Base-by-base conservation (phyloP, 1,139 yeast genomes). In the Zygoascus sp. region DNA sequence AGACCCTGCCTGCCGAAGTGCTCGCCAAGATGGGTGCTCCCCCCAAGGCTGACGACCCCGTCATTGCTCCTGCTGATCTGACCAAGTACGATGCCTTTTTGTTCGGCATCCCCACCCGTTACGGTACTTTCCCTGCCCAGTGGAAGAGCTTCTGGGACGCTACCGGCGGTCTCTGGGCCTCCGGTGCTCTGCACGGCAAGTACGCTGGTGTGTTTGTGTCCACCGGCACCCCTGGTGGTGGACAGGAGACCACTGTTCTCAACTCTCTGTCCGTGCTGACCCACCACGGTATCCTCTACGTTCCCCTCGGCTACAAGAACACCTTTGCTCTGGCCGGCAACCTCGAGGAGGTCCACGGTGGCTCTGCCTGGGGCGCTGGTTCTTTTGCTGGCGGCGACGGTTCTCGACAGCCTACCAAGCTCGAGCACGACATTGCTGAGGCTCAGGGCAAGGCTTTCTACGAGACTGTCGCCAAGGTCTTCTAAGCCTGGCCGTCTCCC, bases 301-400 rank as follows among this genome's bases (percentile, higher is more conserved):
- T 86, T 48, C 95, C 95, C 62, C 75, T 86, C 58, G 95, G 95
- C 62, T 85, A 80, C 73, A 80, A 79, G 58, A 68, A 76, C 58
- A 74, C 76, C 37, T 81, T 81, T 68, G 74, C 76, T 41, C 75
- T 76, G 57, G 66, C 81, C 54, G 67, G 85, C 51, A 75, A 76
- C 68, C 65, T 85, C 51, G 74, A 73, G 16, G 89, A 84, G 71
- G 77, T 79, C 50, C 94, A 83, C 64, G 95, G 95, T 64, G 84
- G 84, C 55, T 81, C 92, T 48, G 79, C 95, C 50, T 86, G 92
- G 89, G 95, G 95, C 69, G 88, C 95, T 44, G 95, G 95, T 61
- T 72, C 88, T 50, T 75, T 75, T 58, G 90, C 95, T 32, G 90
- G 81, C 57, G 74, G 76, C 50, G 92, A 83, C 59, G 95, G 95